Conservation (phyloP, 768 basidiomycete species). For the Leccinum subtestaceum region DNA sequence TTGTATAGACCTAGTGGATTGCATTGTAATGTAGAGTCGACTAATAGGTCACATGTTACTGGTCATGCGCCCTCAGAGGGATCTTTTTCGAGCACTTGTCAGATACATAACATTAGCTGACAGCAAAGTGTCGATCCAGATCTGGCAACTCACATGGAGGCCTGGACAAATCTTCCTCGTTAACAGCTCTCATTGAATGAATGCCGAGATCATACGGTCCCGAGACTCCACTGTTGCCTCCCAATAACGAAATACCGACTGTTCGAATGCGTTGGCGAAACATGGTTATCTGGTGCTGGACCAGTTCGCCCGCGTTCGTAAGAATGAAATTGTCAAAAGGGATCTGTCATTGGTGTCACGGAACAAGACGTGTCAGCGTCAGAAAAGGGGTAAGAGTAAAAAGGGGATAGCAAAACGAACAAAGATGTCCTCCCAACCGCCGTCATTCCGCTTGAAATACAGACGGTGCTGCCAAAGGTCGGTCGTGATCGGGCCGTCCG, state of each 20-base stretch:
- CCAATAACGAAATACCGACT: conserved; percentile 84
- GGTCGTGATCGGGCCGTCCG: conserved; percentile 72
- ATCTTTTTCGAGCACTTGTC: conserved; percentile 26
- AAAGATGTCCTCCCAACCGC: conserved; percentile 79
- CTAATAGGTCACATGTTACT: not conserved
- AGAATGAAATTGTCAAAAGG: conserved; percentile 75
- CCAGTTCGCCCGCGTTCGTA: conserved; percentile 70
- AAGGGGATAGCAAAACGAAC: conserved; percentile 43
- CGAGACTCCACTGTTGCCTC: conserved; percentile 71
- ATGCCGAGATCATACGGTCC: conserved; percentile 83
- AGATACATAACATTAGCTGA: not conserved
- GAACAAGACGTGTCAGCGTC: not conserved
- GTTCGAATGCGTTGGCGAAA: conserved; percentile 70
- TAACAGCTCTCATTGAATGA: conserved; percentile 78
- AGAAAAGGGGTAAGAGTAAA: not conserved
- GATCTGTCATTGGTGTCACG: conserved; percentile 46
- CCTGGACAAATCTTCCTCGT: conserved; percentile 58
- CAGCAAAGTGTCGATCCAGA: not conserved
- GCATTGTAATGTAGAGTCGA: not conserved
- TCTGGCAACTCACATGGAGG: conserved; percentile 27
- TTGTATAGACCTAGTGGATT: conserved; percentile 2
- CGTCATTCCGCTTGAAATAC: conserved; percentile 65
- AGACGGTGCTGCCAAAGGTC: conserved; percentile 96
- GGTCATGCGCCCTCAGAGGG: conserved; percentile 23
- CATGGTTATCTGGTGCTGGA: conserved; percentile 73